phyloP scores from a whole-genome alignment of 495 filamentous ascomycete species.

The Penicillium odoratum region DNA sequence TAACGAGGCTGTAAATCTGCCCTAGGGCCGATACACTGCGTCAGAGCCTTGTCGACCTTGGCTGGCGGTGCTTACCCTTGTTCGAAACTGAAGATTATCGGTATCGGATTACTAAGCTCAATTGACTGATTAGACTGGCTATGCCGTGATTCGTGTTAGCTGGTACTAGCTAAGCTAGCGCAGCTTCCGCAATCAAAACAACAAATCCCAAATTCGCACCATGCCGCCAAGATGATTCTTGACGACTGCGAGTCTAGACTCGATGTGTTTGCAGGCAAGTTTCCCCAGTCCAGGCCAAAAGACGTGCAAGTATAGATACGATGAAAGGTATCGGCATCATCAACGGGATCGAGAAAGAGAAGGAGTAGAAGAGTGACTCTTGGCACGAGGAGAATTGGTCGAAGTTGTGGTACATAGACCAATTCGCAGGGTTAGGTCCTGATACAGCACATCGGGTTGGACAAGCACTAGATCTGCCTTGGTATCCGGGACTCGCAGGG shows the following conservation, averaged over 20 bases:
- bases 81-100: too few species aligned
- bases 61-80: too few species aligned
- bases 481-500: neutral
- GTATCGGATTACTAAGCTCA: too few species aligned
- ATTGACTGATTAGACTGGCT: too few species aligned
- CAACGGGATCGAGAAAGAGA: conserved; percentile 31
- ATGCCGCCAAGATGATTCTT: too few species aligned
- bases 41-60: too few species aligned
- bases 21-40: too few species aligned
- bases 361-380: conserved; percentile 32
- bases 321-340: conserved; percentile 24
- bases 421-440: conserved; percentile 30
- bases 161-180: too few species aligned
- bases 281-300: conserved; percentile 27
- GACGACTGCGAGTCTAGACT: neutral
- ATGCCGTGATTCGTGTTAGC: too few species aligned
- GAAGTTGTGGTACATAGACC: conserved; percentile 35
- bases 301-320: conserved; percentile 35
- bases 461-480: neutral
- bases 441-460: conserved; percentile 17
- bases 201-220: too few species aligned
- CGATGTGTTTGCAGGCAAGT: neutral
- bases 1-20: too few species aligned
- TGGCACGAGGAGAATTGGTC: conserved; percentile 23
- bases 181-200: too few species aligned